Conservation (phyloP, 805 yeast species). For the Zygoascus biomembranicola region DNA sequence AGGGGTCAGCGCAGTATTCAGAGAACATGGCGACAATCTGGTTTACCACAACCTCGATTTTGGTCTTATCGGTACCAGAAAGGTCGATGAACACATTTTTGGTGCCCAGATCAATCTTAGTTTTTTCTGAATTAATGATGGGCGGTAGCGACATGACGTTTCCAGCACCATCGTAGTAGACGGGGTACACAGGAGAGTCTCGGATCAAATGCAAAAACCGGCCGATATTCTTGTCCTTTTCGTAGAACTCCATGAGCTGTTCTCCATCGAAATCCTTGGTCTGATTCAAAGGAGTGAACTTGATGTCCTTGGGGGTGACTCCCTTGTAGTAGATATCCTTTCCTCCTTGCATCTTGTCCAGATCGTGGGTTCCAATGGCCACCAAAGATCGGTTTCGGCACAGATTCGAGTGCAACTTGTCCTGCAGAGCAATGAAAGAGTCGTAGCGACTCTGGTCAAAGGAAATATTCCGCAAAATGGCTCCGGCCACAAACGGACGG, state of each 20-base stretch:
- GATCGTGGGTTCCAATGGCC: constrained; percentile 97
- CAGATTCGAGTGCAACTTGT: constrained; percentile 86
- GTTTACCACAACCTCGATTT: constrained; percentile 86
- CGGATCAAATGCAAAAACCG: constrained; percentile 81
- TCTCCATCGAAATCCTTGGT: constrained; percentile 54
- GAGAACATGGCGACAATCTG: constrained; percentile 95
- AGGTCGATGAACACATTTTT: constrained; percentile 85
- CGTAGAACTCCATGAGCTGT: constrained; percentile 81
- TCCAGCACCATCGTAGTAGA: constrained; percentile 68
- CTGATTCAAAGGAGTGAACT: constrained; percentile 40
- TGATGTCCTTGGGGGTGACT: constrained; percentile 64
- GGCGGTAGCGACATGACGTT: constrained; percentile 93
- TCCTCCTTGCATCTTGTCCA: constrained; percentile 57
- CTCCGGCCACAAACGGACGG: constrained; percentile 93
- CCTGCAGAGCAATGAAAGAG: constrained; percentile 92
- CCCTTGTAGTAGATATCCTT: constrained; percentile 73
- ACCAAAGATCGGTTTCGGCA: constrained; percentile 97
- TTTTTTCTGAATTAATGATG: constrained; percentile 84
- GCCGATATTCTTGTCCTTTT: constrained; percentile 81
- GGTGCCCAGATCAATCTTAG: constrained; percentile 81
- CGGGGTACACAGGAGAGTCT: constrained; percentile 85
- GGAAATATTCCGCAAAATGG: constrained; percentile 75
- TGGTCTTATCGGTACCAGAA: constrained; percentile 93
- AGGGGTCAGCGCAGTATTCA: constrained; percentile 70
- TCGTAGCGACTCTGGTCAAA: constrained; percentile 84